Conservation (phyloP, 768 basidiomycete species). For the Nidularia pulvinata region DNA sequence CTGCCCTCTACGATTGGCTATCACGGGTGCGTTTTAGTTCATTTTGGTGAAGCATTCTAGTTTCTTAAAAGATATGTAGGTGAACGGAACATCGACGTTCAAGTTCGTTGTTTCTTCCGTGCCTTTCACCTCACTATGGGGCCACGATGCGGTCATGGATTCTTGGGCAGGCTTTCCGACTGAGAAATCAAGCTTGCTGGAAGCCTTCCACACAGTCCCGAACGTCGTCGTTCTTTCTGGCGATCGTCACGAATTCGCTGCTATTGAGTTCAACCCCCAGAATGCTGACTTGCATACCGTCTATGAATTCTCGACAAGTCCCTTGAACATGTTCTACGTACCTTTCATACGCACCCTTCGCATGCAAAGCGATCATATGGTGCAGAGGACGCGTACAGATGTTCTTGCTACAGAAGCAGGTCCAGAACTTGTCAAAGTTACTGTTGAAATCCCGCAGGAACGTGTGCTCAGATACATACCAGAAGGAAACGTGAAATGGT, state of each 20-base stretch:
- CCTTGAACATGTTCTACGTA: slow-evolving; percentile 70
- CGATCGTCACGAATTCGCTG: slow-evolving; percentile 81
- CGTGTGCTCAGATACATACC: slow-evolving; percentile 59
- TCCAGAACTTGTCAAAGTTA: slow-evolving; percentile 12
- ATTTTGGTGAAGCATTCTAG: background rate
- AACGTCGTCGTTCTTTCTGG: slow-evolving; percentile 73
- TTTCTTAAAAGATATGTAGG: slow-evolving; percentile 24
- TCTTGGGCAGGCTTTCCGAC: slow-evolving; percentile 67
- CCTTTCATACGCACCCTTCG: slow-evolving; percentile 57
- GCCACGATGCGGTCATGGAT: slow-evolving; percentile 56
- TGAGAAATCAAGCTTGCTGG: slow-evolving; percentile 60
- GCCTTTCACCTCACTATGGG: slow-evolving; percentile 77
- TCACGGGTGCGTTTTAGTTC: slow-evolving; percentile 33
- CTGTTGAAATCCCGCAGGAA: slow-evolving; percentile 49
- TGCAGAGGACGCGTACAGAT: slow-evolving; percentile 28
- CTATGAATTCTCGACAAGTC: slow-evolving; percentile 69
- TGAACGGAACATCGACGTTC: slow-evolving; percentile 71
- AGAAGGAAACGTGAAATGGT: slow-evolving; percentile 71
- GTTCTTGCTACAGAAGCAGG: slow-evolving; percentile 20
- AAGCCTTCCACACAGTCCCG: slow-evolving; percentile 60
- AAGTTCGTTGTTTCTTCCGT: slow-evolving; percentile 79
- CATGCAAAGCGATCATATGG: slow-evolving; percentile 38
- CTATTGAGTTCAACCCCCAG: slow-evolving; percentile 54
- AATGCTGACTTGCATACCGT: slow-evolving; percentile 36
- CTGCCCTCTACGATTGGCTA: slow-evolving; percentile 64